A percentile compares a stretch with the other conserved stretches of the same genome.
These are phyloP conservation scores for Ascosphaera apis DNA, from an alignment of 2,329 filamentous ascomycete genomes.

Conservation along the genomic window DNA sequence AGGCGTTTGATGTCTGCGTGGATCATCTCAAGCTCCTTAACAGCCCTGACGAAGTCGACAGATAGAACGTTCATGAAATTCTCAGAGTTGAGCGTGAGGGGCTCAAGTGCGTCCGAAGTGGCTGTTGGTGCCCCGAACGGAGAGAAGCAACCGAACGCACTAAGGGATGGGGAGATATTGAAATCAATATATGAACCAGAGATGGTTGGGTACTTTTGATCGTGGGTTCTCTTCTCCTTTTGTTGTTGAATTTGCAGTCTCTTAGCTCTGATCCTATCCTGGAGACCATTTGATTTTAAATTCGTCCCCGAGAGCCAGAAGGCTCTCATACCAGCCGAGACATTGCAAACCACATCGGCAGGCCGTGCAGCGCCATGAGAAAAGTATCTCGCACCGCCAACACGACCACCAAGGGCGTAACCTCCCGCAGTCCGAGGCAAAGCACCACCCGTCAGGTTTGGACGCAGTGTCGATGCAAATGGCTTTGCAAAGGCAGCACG, in stretches of 20 bases:
- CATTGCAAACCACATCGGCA: conserved; percentile 80
- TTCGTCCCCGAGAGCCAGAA: conserved; percentile 85
- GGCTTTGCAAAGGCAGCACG: conserved; percentile 54
- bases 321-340: conserved; percentile 76
- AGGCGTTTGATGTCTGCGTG: conserved; percentile 63
- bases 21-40: conserved; percentile 61
- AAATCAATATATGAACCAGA: conserved; percentile 80
- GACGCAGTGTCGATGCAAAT: conserved; percentile 70
- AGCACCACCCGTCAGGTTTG: conserved; percentile 75
- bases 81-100: conserved; percentile 51
- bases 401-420: conserved; percentile 50
- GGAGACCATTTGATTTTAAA: conserved; percentile 61
- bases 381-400: conserved; percentile 62
- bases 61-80: conserved; percentile 69
- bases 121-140: conserved; percentile 13
- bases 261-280: conserved; percentile 46
- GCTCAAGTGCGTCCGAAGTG: conserved; percentile 13
- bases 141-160: conserved; percentile 51
- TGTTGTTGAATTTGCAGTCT: too few species aligned
- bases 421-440: conserved; percentile 69
- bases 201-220: conserved; percentile 19
- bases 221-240: too few species aligned
- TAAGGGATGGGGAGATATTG: conserved; percentile 67
- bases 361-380: conserved; percentile 67
- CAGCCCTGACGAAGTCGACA: conserved; percentile 63